These are phyloP conservation scores for Graphilbum sp. DNA, from an alignment of 2,329 filamentous ascomycete species.

Conservation along the genomic window DNA sequence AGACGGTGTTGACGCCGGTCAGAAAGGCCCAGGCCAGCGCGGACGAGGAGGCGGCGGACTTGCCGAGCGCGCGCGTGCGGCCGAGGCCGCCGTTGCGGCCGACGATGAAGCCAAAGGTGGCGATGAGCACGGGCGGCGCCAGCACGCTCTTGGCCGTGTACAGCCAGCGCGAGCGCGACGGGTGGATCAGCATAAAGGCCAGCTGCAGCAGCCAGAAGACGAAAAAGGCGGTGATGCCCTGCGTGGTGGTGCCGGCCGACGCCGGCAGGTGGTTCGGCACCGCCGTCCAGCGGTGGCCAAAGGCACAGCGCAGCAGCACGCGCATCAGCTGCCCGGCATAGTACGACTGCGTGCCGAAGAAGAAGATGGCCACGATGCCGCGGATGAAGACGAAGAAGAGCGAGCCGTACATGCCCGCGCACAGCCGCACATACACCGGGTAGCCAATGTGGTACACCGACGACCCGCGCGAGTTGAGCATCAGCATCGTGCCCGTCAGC, in stretches of 20 bases:
- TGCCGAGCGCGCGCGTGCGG: conserved; percentile 18
- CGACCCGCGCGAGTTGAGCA: conserved; percentile 6
- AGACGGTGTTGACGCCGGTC: conserved; percentile 5
- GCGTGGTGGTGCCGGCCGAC: no score
- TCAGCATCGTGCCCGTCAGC: conserved; percentile 2
- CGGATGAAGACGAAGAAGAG: conserved; percentile 7
- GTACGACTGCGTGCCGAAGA: conserved; percentile 7
- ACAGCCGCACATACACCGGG: conserved; percentile 4
- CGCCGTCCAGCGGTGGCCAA: conserved; percentile 6
- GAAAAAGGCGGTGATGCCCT: no score
- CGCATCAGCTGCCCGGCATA: conserved; percentile 7
- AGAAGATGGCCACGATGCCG: conserved; percentile 7
- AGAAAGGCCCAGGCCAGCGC: conserved; percentile 14
- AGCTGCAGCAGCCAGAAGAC: no score
- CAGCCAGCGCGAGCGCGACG: no score
- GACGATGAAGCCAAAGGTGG: conserved; percentile 12
- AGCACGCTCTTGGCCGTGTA: not conserved
- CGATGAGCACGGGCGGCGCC: not conserved
- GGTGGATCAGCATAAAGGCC: no score
- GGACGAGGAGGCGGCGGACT: conserved; percentile 16
- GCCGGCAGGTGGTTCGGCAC: conserved; percentile 15
- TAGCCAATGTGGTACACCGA: conserved; percentile 8
- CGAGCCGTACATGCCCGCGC: conserved; percentile 7
- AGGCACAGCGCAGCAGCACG: conserved; percentile 7
- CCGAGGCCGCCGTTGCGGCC: conserved; percentile 21